These are phyloP conservation scores for Perkinsus olseni DNA, from an alignment of 169 alveolate species.

Conservation along the genomic window DNA sequence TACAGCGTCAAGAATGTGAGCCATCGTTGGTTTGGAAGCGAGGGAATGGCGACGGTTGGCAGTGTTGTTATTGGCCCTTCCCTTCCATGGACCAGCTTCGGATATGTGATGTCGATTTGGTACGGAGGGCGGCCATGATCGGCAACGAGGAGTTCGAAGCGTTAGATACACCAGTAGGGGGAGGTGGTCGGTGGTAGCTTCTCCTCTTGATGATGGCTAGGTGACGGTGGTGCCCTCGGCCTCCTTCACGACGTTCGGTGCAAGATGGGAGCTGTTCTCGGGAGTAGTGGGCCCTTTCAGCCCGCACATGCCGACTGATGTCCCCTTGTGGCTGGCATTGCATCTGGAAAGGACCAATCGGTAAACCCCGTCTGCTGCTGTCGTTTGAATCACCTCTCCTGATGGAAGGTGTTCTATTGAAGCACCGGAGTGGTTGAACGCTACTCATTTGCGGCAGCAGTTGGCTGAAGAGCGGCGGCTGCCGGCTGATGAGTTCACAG, in stretches of 20 bases:
- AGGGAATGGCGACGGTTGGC: too few relatives aligned
- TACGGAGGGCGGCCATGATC: not conserved
- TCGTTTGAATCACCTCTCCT: not conserved
- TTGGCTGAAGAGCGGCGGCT: not conserved
- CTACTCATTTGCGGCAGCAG: not conserved
- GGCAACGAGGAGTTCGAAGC: not conserved
- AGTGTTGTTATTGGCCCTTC: not conserved
- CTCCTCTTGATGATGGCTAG: not conserved
- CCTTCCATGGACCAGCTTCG: not conserved
- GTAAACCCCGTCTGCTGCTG: not conserved
- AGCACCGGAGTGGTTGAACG: not conserved
- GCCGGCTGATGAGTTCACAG: not conserved
- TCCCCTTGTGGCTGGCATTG: constrained; percentile 21
- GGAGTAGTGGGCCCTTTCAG: constrained; percentile 20
- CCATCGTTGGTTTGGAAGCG: too few relatives aligned
- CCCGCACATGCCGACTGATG: constrained; percentile 17
- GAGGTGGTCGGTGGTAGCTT: not conserved
- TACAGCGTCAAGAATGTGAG: too few relatives aligned
- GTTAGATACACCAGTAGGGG: not conserved
- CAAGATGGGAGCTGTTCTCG: not conserved
- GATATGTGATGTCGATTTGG: not conserved
- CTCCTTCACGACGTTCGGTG: not conserved
- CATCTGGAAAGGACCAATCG: not conserved
- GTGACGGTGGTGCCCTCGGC: not conserved
- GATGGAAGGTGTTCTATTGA: not conserved